Percentiles rank a stretch among this genome's conserved stretches.
phyloP scores from a whole-genome alignment of 805 yeast genomes.

The Saturnispora gosingensis region DNA sequence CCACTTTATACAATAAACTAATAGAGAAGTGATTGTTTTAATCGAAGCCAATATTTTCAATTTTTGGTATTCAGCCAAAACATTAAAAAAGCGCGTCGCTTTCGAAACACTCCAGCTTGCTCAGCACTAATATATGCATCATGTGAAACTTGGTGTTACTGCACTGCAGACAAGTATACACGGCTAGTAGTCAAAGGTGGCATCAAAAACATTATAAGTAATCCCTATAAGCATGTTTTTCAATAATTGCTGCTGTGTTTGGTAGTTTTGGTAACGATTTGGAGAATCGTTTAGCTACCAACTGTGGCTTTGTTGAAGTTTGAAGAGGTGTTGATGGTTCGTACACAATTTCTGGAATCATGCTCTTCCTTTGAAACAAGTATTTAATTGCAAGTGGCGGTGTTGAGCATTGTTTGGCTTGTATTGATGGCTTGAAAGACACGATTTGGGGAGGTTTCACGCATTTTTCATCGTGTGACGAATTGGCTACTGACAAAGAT shows the following conservation, averaged over 20 bases:
- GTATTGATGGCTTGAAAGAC: neutral
- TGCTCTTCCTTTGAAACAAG: neutral
- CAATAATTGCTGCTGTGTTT: neutral
- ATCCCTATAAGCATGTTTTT: neutral
- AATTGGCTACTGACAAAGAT: neutral
- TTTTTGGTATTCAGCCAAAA: neutral
- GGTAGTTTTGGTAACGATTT: neutral
- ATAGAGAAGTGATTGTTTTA: neutral
- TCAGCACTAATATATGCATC: neutral
- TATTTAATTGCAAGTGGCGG: neutral
- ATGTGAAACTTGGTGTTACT: neutral
- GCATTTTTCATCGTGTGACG: neutral
- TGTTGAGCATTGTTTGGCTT: neutral
- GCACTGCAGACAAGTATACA: neutral
- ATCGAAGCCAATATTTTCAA: neutral
- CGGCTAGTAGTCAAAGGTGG: neutral
- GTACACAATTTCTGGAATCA: neutral
- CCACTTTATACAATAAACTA: neutral
- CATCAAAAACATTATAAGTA: neutral
- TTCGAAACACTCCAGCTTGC: neutral
- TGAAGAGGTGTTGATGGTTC: neutral
- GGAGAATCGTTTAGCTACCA: neutral
- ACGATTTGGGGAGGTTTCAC: neutral
- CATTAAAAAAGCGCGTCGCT: neutral
- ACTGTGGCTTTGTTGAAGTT: neutral